Evolutionary conservation across 1,139 yeast species (phyloP).

Genomic region (Blastobotrys buckinghamii): DNA sequence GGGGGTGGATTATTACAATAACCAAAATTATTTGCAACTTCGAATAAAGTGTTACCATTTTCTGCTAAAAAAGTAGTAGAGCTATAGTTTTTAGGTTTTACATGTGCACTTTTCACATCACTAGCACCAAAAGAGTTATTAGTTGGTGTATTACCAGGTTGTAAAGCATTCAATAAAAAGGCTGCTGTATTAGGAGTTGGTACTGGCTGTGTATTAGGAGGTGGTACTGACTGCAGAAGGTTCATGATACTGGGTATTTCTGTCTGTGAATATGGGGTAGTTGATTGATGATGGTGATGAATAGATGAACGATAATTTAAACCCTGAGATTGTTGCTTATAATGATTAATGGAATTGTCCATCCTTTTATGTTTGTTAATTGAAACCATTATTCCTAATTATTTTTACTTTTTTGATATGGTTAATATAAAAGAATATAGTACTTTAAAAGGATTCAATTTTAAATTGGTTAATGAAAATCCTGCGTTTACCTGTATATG

Average conservation of each 20-base stretch:
- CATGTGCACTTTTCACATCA: neutral
- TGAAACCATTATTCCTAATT: neutral
- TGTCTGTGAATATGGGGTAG: too few species aligned
- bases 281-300: neutral
- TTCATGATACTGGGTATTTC: too few species aligned
- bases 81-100: neutral
- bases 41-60: neutral
- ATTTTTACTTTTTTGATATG: neutral
- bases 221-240: too few species aligned
- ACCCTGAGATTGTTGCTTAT: neutral
- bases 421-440: neutral
- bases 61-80: neutral
- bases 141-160: neutral
- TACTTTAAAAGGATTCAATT: too few species aligned
- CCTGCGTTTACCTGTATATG: too few species aligned
- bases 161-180: neutral
- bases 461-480: too few species aligned
- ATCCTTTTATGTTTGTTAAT: slow-evolving; percentile 1
- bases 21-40: neutral
- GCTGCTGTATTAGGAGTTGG: neutral
- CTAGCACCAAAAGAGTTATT: neutral
- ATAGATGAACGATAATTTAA: neutral
- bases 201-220: neutral
- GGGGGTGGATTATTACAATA: neutral
- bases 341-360: neutral